Evolutionary conservation across 1,139 yeast genomes (phyloP).

Genomic region (Saccharomyces hybrid): DNA sequence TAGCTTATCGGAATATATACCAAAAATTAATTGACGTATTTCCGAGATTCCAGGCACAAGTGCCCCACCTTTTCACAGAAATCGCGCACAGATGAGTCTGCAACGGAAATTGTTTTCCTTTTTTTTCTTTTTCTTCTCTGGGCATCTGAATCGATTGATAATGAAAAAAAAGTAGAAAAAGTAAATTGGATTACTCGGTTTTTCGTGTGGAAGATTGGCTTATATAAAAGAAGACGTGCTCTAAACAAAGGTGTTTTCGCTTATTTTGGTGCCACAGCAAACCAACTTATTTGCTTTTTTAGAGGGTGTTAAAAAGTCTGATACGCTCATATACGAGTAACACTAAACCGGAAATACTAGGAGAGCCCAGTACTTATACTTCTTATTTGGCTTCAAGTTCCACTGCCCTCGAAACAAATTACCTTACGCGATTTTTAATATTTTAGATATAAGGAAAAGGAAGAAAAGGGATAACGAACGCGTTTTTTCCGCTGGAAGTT

Average conservation of each 20-base stretch:
- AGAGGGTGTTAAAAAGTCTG: neutral
- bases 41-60: neutral
- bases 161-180: neutral
- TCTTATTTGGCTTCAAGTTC: neutral
- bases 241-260: neutral
- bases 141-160: neutral
- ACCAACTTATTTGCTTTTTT: neutral
- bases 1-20: neutral
- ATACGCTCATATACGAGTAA: neutral
- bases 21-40: neutral
- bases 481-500: neutral
- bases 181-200: neutral
- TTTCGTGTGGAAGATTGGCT: neutral
- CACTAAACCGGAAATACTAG: neutral
- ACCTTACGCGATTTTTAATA: neutral
- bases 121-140: neutral
- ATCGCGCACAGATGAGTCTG: neutral
- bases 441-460: neutral
- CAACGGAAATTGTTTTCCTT: neutral
- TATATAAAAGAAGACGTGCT: neutral
- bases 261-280: neutral
- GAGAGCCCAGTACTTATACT: neutral
- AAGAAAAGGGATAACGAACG: neutral
- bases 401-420: neutral
- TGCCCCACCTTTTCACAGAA: neutral